Conservation (phyloP, 352 stramenopile species). For the Globisporangium uncinulatum region DNA sequence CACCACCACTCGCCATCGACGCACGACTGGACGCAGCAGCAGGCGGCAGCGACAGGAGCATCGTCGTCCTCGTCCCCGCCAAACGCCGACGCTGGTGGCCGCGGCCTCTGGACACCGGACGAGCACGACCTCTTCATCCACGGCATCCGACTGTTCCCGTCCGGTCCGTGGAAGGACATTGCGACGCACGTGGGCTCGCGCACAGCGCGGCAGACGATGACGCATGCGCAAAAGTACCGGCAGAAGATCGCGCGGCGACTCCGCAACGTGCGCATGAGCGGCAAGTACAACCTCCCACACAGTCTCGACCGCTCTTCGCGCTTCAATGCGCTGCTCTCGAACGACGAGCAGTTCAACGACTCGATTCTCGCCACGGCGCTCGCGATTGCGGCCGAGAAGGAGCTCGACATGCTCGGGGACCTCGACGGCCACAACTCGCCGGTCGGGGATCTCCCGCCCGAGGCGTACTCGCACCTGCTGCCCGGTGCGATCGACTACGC, state of each 20-base stretch:
- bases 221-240: slow-evolving; percentile 80
- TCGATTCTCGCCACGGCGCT: slow-evolving; percentile 71
- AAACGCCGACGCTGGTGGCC: slow-evolving; percentile 9
- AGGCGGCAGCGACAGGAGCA: slow-evolving; percentile 14
- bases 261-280: slow-evolving; percentile 65
- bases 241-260: slow-evolving; percentile 75
- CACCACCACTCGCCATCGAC: slow-evolving; percentile 1
- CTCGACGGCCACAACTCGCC: slow-evolving; percentile 24
- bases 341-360: slow-evolving; percentile 77
- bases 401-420: slow-evolving; percentile 61
- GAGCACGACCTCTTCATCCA: slow-evolving; percentile 73
- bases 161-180: slow-evolving; percentile 76
- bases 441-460: slow-evolving; percentile 24
- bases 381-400: slow-evolving; percentile 63
- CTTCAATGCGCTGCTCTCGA: slow-evolving; percentile 65
- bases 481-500: slow-evolving; percentile 42
- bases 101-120: slow-evolving; percentile 66
- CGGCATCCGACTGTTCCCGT: slow-evolving; percentile 73
- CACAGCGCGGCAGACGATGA: slow-evolving; percentile 76
- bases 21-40: slow-evolving; percentile 10
- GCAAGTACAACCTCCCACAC: slow-evolving; percentile 60
- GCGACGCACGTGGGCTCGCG: slow-evolving; percentile 59
- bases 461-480: slow-evolving; percentile 48
- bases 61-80: slow-evolving; percentile 13
- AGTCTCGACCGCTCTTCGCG: slow-evolving; percentile 62